Percentiles rank a stretch among this genome's conserved stretches.
Evolutionary conservation across 1,139 yeast species (phyloP).

Genomic region (Lodderomyces pseudojiufengensis): DNA sequence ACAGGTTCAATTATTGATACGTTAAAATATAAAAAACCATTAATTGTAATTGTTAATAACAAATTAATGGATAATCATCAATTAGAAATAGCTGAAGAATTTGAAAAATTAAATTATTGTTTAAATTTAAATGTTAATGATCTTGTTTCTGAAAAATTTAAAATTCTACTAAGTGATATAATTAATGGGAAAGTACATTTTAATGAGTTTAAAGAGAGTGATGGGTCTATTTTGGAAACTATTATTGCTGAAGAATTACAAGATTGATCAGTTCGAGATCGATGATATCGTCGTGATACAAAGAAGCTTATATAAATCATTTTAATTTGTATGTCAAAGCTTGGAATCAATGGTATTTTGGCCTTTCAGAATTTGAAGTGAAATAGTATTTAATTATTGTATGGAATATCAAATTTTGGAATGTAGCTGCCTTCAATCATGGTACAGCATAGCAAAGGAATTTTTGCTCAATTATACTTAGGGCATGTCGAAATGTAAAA

Average conservation of each 20-base stretch:
- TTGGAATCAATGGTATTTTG: no score
- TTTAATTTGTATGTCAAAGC: no score
- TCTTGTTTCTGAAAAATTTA: slow-evolving; percentile 20
- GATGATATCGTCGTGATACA: no score
- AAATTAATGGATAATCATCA: slow-evolving; percentile 85
- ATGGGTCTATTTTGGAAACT: slow-evolving; percentile 9
- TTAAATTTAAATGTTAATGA: slow-evolving; percentile 8
- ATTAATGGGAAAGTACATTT: slow-evolving; percentile 6
- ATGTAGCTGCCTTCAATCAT: no score
- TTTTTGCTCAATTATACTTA: no score
- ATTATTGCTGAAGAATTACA: slow-evolving; percentile 11
- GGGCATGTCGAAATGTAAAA: no score
- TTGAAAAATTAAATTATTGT: slow-evolving; percentile 27
- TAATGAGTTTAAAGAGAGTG: slow-evolving; percentile 5
- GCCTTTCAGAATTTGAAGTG: no score
- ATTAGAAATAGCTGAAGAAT: slow-evolving; percentile 64
- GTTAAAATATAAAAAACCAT: slow-evolving; percentile 49
- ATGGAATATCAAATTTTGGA: no score
- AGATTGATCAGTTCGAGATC: no score
- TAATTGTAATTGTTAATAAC: slow-evolving; percentile 70
- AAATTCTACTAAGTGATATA: slow-evolving; percentile 2
- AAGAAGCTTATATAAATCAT: no score
- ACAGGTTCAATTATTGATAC: slow-evolving; percentile 90
- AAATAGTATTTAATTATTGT: no score
- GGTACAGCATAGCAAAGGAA: no score